Evolutionary conservation across 139 green algal species (phyloP), one percentile per base, ranked within the genome.

Genomic region (Gonium pectorale): DNA sequence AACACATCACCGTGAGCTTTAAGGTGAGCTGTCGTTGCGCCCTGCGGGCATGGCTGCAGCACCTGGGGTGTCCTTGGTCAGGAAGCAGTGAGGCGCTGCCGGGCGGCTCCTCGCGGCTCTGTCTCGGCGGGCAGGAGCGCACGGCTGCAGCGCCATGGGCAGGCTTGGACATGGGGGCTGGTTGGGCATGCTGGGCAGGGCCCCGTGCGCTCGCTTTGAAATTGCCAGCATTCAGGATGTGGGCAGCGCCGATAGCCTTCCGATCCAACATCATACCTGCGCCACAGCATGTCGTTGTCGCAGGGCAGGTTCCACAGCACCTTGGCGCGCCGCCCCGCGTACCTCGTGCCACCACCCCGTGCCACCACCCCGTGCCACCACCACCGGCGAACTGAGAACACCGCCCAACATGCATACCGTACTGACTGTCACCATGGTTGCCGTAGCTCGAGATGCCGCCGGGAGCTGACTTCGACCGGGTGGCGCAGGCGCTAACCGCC

Each of bases 381-480:
- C n/a, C n/a, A 56, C 49, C 49, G 49, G 13, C 49, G 13, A 56
- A 26, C 13, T 13, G 49, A 26, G 17, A 56, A 56, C 17, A 56
- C 49, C 49, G 13, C 17, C 49, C 13, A 56, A 56, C 49, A 26
- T 17, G 13, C 49, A 13, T 17, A 56, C 17, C 49, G n/a, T 56
- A 13, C 49, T 17, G 17, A 26, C 49, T 56, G 49, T 17, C 49
- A 13, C 49, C 17, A 17, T 56, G 49, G 13, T 56, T 56, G 17
- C 49, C 13, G 74, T 56, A 81, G 74, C 56, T 81, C 56, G 74
- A 69, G 37, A 22, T 26, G 4, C 74, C 74, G 4, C 26, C 54
- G 2, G 74, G 40, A 3, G 74, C 70, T 26, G 38, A 54, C 52
- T 81, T 69, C 52, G 74, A 70, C 0, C 27, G 24, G 9, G 38